Base-by-base conservation (phyloP, 1,284 basidiomycete genomes). In the Malassezia brasiliensis region DNA sequence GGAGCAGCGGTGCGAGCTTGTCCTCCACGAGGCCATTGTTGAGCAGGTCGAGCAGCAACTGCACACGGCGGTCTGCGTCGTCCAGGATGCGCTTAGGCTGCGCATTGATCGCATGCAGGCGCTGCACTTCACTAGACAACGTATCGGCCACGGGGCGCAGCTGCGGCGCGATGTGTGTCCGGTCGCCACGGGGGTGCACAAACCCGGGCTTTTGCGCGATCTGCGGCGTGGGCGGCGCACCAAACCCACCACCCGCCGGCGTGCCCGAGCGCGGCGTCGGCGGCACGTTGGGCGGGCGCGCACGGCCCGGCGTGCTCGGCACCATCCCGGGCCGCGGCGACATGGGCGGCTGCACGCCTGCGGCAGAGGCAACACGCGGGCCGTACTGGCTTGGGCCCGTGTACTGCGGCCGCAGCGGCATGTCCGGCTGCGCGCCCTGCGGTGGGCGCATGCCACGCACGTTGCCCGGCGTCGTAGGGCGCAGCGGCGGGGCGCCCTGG, bases 181-280 rank as follows among this genome's bases (percentile, higher is more conserved):
- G 82, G 75, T 96, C 91, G 54, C 91, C 91, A 39, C 84, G 80
- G 31, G 90, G 88, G 77, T 91, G 90, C 77, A 90, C 89, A 20
- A 86, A 64, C 9, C 61, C 61, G 10, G 61, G 55, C 50, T 59
- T 61, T 30, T 59, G 55, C 10, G 59, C 66, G 30, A 66, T 64
- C 34, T 44, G 53, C 28, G 61, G 60, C 30, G 66, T 62, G 15
- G 67, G 56, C 5, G 68, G 69, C 22, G 70, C 66, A 20, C 71
- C 71, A 32, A 64, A 68, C 10, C 70, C 70, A n/a, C 60, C 67
- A 1, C 74, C 55, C 11, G 50, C 75, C 1, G 77, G 72, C 32
- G 68, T 78, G 6, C 20, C 39, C 5, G 47, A 34, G 38, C 52
- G 56, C 25, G 47, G 52, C 19, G 56, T 47, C 31, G 42, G 32